Conservation (phyloP, 305 asterid species). For the Solanum aculeatissimum region DNA sequence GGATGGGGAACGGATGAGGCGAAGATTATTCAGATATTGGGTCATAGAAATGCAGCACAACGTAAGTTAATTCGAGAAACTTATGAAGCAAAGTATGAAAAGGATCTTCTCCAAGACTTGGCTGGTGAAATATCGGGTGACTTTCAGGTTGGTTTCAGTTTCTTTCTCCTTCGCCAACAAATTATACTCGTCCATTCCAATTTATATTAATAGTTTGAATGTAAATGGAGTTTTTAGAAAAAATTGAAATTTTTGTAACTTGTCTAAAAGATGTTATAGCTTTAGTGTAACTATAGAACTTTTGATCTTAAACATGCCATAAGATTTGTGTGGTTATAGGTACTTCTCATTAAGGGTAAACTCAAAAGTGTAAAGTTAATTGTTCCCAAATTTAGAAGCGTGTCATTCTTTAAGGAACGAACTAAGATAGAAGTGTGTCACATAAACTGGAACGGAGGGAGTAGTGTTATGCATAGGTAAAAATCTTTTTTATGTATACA, state of each 20-base stretch:
- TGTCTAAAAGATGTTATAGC: too few relatives aligned
- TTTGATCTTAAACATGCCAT: too few relatives aligned
- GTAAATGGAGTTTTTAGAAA: background rate
- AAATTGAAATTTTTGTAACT: background rate
- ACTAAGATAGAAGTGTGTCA: background rate
- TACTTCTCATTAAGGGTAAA: background rate
- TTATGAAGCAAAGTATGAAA: conserved; percentile 48
- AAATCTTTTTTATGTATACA: background rate
- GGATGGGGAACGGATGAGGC: conserved; percentile 80
- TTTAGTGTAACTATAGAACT: too few relatives aligned
- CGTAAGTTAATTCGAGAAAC: conserved; percentile 52
- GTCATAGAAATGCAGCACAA: conserved; percentile 69
- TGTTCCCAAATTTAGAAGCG: background rate
- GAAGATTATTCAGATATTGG: conserved; percentile 44
- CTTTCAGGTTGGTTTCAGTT: conserved; percentile 40
- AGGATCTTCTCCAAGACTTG: conserved; percentile 66
- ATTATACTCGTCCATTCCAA: background rate
- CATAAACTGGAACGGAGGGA: background rate
- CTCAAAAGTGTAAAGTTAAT: background rate
- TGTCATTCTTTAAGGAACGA: background rate
- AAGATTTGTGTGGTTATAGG: background rate
- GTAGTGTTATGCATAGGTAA: background rate
- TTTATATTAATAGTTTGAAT: background rate
- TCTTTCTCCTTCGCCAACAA: background rate
- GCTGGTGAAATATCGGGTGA: conserved; percentile 69